Evolutionary conservation across 768 basidiomycete genomes (phyloP).

Genomic region (Heimioporus sp.): DNA sequence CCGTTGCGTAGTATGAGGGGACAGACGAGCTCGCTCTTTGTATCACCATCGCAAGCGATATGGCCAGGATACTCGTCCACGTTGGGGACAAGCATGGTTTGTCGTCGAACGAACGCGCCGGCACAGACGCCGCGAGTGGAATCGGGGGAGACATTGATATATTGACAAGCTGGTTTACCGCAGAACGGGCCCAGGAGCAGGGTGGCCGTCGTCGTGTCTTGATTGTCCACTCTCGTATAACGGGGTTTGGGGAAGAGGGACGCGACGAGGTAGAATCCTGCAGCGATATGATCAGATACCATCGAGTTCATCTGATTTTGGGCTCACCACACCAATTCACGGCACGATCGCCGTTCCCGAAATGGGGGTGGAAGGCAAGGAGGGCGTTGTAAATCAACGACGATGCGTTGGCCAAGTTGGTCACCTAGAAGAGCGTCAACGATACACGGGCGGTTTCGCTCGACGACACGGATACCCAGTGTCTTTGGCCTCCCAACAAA

Average conservation of each 20-base stretch:
- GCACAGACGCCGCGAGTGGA: slow-evolving; percentile 81
- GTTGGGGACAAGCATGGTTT: slow-evolving; percentile 68
- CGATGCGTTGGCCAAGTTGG: slow-evolving; percentile 85
- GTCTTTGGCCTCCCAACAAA: slow-evolving; percentile 64
- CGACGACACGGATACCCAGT: slow-evolving; percentile 58
- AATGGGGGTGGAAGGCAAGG: slow-evolving; percentile 60
- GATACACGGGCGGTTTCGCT: too few species aligned
- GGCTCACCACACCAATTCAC: slow-evolving; percentile 93
- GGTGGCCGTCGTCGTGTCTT: slow-evolving; percentile 13
- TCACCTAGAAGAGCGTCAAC: slow-evolving; percentile 46
- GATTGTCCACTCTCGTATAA: slow-evolving; percentile 13
- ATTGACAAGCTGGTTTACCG: slow-evolving; percentile 90
- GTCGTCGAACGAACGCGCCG: slow-evolving; percentile 58
- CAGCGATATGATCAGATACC: not conserved
- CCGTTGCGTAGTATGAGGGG: slow-evolving; percentile 53
- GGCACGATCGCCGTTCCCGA: slow-evolving; percentile 58
- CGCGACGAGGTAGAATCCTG: slow-evolving; percentile 85
- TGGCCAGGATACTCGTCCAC: slow-evolving; percentile 87
- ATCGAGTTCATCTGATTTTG: too few species aligned
- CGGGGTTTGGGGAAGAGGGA: slow-evolving; percentile 55
- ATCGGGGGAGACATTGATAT: slow-evolving; percentile 58
- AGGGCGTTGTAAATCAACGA: slow-evolving; percentile 79
- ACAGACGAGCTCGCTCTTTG: slow-evolving; percentile 87
- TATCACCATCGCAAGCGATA: slow-evolving; percentile 90
- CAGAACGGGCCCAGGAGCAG: slow-evolving; percentile 82